Evolutionary conservation across 352 stramenopile species (phyloP), one percentile per base, ranked within the genome.

Genomic region (Globisporangium takayamanum): DNA sequence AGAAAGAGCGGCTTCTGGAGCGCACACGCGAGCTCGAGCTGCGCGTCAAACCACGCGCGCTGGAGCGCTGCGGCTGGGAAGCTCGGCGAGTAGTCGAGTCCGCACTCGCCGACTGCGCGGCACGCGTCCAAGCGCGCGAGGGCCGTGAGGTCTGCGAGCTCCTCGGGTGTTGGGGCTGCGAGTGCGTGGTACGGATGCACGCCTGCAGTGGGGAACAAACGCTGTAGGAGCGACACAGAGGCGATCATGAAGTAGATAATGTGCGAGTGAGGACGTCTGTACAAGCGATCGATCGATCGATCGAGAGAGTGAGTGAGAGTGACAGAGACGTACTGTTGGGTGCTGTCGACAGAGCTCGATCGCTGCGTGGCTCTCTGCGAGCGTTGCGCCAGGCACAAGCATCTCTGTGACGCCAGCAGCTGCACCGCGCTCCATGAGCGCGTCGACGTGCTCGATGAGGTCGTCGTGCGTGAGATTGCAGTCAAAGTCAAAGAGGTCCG

Each of bases 391-490:
- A 54, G 83, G 83, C 42, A 92, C 80, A 53, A 92, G 69, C 78
- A 92, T 90, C 64, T 83, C 69, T 12, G 63, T 75, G 26, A 90
- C 80, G 15, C 80, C 78, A 15, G 74, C 68, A 0, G 30, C 15
- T n/a, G 60, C 58, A 5, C 73, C 75, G 30, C 65, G 63, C 51
- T 68, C 44, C 36, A 93, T 69, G 7, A 88, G 62, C 37, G 37
- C 47, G 26, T 62, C 54, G 0, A 80, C 72, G 54, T 88, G 60
- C n/a, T 49, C 50, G 2, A 53, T 49, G 5, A 93, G 73, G 52
- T 91, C 79, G 20, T 74, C 69, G 52, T 93, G 84, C 49, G 81
- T 93, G 36, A 93, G 64, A 46, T 93, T 93, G 69, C 79, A 89
- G 59, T 93, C 81, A 59, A 93, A 87, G 65, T 93, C 84, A 54